Conservation (phyloP, 208 protist species). For the Blastocrithidia nonstop region DNA sequence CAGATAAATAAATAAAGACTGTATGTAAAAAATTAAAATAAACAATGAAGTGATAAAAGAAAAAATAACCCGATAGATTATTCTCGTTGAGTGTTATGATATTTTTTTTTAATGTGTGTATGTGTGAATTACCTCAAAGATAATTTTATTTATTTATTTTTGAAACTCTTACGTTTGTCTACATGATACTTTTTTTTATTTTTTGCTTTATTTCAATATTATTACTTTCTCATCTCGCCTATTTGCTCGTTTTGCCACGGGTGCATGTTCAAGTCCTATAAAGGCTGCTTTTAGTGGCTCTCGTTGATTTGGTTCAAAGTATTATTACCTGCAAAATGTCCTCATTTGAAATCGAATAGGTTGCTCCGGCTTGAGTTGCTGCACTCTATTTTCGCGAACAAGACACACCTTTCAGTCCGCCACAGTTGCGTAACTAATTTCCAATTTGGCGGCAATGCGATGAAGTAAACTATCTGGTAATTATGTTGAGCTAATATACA, state of each 20-base stretch:
- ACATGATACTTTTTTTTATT: too few species aligned
- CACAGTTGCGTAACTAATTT: conserved; percentile 40
- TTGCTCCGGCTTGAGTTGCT: conserved; percentile 30
- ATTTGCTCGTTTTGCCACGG: conserved; percentile 23
- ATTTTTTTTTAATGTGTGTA: too few species aligned
- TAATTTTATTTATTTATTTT: too few species aligned
- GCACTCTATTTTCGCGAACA: conserved; percentile 49
- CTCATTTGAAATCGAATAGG: conserved; percentile 48
- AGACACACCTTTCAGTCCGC: conserved; percentile 78
- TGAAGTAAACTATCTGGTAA: conserved; percentile 24
- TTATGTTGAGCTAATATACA: conserved; percentile 56
- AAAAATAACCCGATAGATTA: too few species aligned
- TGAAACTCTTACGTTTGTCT: too few species aligned
- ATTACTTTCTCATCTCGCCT: conserved; percentile 60
- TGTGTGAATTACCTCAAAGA: too few species aligned
- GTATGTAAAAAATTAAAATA: too few species aligned
- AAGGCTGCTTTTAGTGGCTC: conserved; percentile 61
- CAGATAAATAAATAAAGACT: too few species aligned
- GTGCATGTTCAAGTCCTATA: conserved; percentile 73
- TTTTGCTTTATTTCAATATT: conserved; percentile 67
- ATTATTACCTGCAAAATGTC: conserved; percentile 26
- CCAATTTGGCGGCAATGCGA: conserved; percentile 60
- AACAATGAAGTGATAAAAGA: too few species aligned
- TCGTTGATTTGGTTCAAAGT: conserved; percentile 40
- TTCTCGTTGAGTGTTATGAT: too few species aligned